These are phyloP conservation scores for Acacia concinna DNA, from an alignment of 331 rosid genomes.

Conservation along the genomic window DNA sequence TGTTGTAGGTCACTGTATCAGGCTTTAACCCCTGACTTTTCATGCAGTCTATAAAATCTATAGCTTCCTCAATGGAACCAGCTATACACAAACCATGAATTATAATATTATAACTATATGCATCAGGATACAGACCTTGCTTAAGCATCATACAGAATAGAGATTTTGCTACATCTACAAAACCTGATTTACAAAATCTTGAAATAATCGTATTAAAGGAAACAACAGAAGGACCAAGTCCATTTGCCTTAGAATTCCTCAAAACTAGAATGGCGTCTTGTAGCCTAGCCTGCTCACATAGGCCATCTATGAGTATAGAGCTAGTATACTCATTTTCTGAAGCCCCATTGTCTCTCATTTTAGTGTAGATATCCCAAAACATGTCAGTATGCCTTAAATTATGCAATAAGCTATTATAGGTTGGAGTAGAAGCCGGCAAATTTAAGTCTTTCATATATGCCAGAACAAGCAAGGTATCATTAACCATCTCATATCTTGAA, in stretches of 20 bases:
- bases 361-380: conserved; percentile 2
- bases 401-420: conserved; percentile 11
- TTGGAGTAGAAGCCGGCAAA: background rate
- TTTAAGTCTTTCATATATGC: conserved; percentile 16
- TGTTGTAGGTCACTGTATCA: conserved; percentile 13
- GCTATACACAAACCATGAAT: conserved; percentile 21
- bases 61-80: conserved; percentile 20
- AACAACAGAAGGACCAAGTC: conserved; percentile 5
- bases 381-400: background rate
- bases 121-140: conserved; percentile 21
- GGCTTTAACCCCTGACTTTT: conserved; percentile 4
- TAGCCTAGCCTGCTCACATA: conserved; percentile 9
- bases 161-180: conserved; percentile 14
- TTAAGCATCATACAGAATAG: conserved; percentile 13
- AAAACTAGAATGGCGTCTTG: background rate
- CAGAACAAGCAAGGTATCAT: conserved; percentile 15
- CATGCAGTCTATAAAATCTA: conserved; percentile 3
- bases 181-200: conserved; percentile 7
- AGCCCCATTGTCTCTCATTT: conserved; percentile 12
- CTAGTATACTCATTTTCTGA: background rate
- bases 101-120: conserved; percentile 17
- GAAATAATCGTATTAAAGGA: conserved; percentile 17
- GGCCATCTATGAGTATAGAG: conserved; percentile 4
- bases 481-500: conserved; percentile 10
- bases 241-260: background rate